Evolutionary conservation across 768 basidiomycete species (phyloP).

Genomic region (Grammothele lineata): DNA sequence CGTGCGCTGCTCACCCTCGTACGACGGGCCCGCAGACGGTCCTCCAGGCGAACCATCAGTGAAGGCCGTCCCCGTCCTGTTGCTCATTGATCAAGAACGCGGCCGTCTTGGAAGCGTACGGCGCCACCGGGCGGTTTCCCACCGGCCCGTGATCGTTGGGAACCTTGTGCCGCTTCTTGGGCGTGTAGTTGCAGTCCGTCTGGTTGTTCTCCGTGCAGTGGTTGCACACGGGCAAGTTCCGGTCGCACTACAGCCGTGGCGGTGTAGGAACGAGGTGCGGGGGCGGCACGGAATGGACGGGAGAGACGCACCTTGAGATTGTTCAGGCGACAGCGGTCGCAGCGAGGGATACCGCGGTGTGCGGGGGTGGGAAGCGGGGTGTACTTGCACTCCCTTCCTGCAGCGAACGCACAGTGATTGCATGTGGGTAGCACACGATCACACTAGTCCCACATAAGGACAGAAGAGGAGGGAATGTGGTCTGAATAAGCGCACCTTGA

Average conservation of each 20-base stretch:
- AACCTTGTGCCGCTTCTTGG: constrained; percentile 62
- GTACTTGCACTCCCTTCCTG: constrained; percentile 63
- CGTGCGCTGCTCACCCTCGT: constrained; percentile 20
- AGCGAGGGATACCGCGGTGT: constrained; percentile 70
- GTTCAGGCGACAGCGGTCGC: constrained; percentile 62
- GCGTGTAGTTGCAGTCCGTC: constrained; percentile 64
- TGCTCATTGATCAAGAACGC: constrained; percentile 37
- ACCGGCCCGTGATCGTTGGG: constrained; percentile 37
- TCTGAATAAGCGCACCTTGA: constrained; percentile 47
- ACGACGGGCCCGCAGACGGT: constrained; percentile 16
- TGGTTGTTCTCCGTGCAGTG: constrained; percentile 54
- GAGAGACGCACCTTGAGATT: constrained; percentile 56
- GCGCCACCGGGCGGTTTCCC: constrained; percentile 33
- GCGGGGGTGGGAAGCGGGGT: constrained; percentile 73
- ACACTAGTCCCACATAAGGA: constrained; percentile 39
- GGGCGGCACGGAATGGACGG: neutral
- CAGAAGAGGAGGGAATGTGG: neutral
- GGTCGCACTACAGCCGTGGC: constrained; percentile 51
- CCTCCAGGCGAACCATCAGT: constrained; percentile 13
- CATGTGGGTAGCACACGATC: constrained; percentile 67
- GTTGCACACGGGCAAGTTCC: constrained; percentile 68
- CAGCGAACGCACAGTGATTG: constrained; percentile 67
- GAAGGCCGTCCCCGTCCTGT: constrained; percentile 11
- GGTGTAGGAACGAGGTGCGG: neutral
- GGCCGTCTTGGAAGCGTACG: constrained; percentile 44